Evolutionary conservation across 2,329 filamentous ascomycete species (phyloP), one percentile per base, ranked within the genome.

Genomic region (Thelonectria olida): DNA sequence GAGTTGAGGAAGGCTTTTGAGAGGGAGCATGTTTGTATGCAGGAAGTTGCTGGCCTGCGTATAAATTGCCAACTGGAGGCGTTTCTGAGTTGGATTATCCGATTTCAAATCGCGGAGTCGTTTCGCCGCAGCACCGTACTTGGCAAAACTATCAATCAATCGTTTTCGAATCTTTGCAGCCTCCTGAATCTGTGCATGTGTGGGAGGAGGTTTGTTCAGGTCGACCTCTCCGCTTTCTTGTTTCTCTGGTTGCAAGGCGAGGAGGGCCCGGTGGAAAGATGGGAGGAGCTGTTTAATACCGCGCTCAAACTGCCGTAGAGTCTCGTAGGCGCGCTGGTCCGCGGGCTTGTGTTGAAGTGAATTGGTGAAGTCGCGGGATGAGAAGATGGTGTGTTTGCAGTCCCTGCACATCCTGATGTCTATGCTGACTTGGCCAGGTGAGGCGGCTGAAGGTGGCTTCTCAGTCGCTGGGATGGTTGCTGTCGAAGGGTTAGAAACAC

Each of bases 391-490:
- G 61, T 79, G 76, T 55, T 83, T 93, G 80, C 96, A 99, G 58
- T 96, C 93, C 71, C 90, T 91, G 77, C 96, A 99, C 86, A 99
- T 95, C 41, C 96, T 88, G 15, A 99, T 82, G 72, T 97, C 92
- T 42, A 98, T 79, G 54, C 87, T 88, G 41, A 96, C 76, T 63
- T 89, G 85, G 13, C 79, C 79, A 7, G 64, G 71, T 52, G 50
- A 69, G 22, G 67, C 67, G 7, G 72, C 62, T 0, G 71, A 31
- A 2, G 71, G 65, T 5, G 72, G 70, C 64, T 85, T 85, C 70
- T 74, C 82, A 64, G 68, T 87, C 72, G 75, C 78, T 10, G 61
- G 44, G 13, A 62, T 66, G 13, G 71, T 63, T 20, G 66, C 66
- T 67, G 57, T 45, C 4, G 27, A 28, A 15, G n/a, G n/a, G 38